Evolutionary conservation across 441 rosid genomes (phyloP).

Genomic region (Croton setiger): DNA sequence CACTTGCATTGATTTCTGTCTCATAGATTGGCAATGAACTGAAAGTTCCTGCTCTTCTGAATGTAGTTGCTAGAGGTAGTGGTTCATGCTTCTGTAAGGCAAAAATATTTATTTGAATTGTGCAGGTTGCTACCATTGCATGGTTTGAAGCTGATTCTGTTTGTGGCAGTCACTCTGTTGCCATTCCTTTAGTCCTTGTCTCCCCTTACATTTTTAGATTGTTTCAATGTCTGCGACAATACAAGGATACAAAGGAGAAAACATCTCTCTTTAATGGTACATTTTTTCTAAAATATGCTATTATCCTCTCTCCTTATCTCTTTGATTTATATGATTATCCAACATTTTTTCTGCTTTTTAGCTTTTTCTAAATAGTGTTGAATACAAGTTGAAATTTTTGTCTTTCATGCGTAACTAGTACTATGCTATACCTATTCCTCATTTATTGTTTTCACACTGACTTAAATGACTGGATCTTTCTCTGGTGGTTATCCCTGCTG

Average conservation of each 20-base stretch:
- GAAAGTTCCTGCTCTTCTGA: background rate
- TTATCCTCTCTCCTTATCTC: background rate
- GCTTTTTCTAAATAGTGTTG: background rate
- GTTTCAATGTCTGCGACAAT: slow-evolving; percentile 92
- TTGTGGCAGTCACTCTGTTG: slow-evolving; percentile 93
- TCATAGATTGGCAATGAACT: background rate
- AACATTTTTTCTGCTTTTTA: background rate
- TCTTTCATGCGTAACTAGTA: background rate
- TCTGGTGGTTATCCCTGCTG: background rate
- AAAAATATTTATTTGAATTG: slow-evolving; percentile 18
- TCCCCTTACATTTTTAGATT: slow-evolving; percentile 86
- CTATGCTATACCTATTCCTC: background rate
- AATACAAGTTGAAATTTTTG: background rate
- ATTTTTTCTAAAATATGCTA: slow-evolving; percentile 8
- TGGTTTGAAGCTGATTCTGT: slow-evolving; percentile 99
- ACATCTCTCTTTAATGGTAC: slow-evolving; percentile 81
- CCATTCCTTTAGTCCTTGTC: slow-evolving; percentile 84
- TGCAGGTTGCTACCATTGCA: slow-evolving; percentile 97
- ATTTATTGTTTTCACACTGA: background rate
- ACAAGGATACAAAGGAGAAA: slow-evolving; percentile 77
- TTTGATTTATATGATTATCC: background rate
- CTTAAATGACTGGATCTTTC: background rate
- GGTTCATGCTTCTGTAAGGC: slow-evolving; percentile 1
- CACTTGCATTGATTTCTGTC: slow-evolving; percentile 5
- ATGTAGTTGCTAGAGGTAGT: background rate